Conservation (phyloP, 176 grass and related monocot genomes). For the Rhynchospora tenuis region DNA sequence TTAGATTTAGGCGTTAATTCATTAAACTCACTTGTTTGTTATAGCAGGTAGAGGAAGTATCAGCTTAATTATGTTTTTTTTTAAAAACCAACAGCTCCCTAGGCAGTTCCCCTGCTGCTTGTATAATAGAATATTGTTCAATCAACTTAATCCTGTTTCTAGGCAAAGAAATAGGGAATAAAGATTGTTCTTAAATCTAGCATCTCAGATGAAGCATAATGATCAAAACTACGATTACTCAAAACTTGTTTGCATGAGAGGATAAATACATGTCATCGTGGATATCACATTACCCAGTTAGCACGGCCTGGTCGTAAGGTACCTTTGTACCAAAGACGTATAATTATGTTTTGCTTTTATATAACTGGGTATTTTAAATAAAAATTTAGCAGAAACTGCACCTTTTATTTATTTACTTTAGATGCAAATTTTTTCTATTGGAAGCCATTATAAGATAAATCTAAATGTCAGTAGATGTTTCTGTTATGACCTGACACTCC, state of each 20-base stretch:
- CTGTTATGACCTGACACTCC: background rate
- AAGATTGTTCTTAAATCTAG: background rate
- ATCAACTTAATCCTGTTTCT: background rate
- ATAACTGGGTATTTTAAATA: no score
- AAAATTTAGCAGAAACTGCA: no score
- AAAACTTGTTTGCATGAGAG: background rate
- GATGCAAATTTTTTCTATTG: no score
- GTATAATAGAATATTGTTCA: background rate
- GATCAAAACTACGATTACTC: background rate
- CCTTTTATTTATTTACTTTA: no score
- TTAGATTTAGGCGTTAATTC: background rate
- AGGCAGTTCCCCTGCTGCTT: background rate
- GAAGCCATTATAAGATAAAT: no score
- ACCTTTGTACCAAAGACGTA: no score
- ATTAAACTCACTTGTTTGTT: background rate
- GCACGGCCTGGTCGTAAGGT: no score
- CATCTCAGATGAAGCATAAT: background rate
- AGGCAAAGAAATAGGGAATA: background rate
- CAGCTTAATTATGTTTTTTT: background rate
- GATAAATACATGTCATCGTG: background rate
- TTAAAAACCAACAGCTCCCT: background rate
- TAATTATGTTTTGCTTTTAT: no score
- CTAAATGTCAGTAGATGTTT: no score
- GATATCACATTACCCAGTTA: no score
- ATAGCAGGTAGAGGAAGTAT: background rate